Conservation (phyloP, 208 protist species). For the Blastocrithidia nonstop region DNA sequence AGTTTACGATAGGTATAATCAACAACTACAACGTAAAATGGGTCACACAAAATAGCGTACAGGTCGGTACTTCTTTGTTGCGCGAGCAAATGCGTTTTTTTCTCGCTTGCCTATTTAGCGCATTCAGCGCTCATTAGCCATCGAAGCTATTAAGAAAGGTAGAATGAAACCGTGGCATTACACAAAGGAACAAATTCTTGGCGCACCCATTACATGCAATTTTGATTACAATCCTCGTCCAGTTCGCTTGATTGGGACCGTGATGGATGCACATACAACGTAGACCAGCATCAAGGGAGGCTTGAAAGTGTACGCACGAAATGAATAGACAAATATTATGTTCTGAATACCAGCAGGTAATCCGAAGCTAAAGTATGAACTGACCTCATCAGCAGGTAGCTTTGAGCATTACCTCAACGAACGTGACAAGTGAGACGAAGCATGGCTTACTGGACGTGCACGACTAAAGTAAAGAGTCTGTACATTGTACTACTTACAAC, state of each 20-base stretch:
- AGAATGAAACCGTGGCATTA: slow-evolving; percentile 79
- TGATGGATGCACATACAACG: slow-evolving; percentile 81
- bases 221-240: slow-evolving; percentile 85
- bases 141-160: slow-evolving; percentile 75
- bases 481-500: too few species aligned
- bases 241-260: slow-evolving; percentile 76
- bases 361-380: slow-evolving; percentile 80
- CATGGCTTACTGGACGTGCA: slow-evolving; percentile 78
- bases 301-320: slow-evolving; percentile 79
- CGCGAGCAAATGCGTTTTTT: slow-evolving; percentile 82
- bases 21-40: slow-evolving; percentile 12
- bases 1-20: background rate
- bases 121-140: slow-evolving; percentile 71
- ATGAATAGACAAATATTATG: slow-evolving; percentile 86
- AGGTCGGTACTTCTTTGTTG: slow-evolving; percentile 77
- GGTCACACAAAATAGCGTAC: slow-evolving; percentile 79
- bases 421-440: slow-evolving; percentile 85
- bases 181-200: slow-evolving; percentile 82
- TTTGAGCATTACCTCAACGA: slow-evolving; percentile 85
- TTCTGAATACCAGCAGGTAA: slow-evolving; percentile 79
- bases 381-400: slow-evolving; percentile 63
- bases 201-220: slow-evolving; percentile 72
- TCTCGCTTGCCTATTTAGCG: slow-evolving; percentile 68
- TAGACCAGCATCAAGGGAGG: slow-evolving; percentile 84
- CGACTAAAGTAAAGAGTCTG: slow-evolving; percentile 59